Evolutionary conservation across 2,329 filamentous ascomycete species (phyloP), one percentile per base, ranked within the genome.

Genomic region (Aspergillus sp.): DNA sequence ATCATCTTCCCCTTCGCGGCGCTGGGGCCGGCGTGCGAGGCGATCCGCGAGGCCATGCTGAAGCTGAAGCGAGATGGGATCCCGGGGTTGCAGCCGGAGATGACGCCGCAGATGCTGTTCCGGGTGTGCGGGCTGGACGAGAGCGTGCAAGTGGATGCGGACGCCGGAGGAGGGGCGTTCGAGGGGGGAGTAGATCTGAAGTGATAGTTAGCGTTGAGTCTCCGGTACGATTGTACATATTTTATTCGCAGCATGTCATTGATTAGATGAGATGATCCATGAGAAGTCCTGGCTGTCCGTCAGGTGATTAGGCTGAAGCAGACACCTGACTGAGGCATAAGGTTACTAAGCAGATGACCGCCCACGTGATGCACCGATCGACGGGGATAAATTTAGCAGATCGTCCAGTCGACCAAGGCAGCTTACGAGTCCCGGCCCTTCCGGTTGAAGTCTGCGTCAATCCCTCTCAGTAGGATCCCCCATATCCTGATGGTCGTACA

Each of bases 121-220:
- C 69, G 77, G n/a, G 70, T 78, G n/a, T 79, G 76, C 60, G 78
- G 76, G 14, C 55, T 80, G 60, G 71, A 77, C 57, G 74, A 78
- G 54, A 76, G 73, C 49, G 67, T 79, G n/a, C 65, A 71, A 57
- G 59, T 80, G 54, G 78, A 80, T 67, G 70, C 68, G 31, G 65
- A 71, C 46, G 77, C 78, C 36, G 77, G 78, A 46, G 75, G 75
- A 29, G 66, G 61, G 22, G 63, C 70, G 6, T 76, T 76, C 46
- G 62, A 71, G 12, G 67, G 69, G 10, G 71, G 71, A 14, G 71
- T 73, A 14, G 72, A 74, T 39, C 53, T 72, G 54, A 61, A 69
- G 60, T 60, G 22, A 56, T 26, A n/a, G 3, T 10, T n/a, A 16
- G 22, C 2, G 1, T 5, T 36, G 5, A 36, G 32, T 3, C 32